Evolutionary conservation across 2,329 filamentous ascomycete genomes (phyloP).

Genomic region (Albophoma yamanashiensis): DNA sequence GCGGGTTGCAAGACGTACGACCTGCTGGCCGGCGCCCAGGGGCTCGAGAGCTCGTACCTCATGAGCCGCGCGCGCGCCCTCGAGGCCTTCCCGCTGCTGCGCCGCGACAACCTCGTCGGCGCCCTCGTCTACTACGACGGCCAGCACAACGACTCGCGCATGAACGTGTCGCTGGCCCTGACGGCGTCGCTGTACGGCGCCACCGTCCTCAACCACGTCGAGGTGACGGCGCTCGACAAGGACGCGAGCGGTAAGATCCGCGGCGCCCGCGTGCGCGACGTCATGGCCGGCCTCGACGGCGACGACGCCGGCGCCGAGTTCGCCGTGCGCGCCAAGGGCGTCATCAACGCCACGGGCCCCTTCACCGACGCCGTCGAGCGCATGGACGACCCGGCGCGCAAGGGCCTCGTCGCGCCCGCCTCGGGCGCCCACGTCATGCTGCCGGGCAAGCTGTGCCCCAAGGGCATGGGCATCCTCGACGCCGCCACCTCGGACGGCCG

Average conservation of each 20-base stretch:
- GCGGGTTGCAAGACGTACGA: constrained; percentile 68
- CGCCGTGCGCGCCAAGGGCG: constrained; percentile 64
- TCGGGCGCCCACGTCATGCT: constrained; percentile 78
- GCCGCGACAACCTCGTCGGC: constrained; percentile 61
- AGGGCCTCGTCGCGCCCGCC: constrained; percentile 68
- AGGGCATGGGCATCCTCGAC: constrained; percentile 74
- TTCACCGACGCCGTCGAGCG: constrained; percentile 73
- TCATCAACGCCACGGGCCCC: constrained; percentile 77
- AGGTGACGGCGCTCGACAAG: constrained; percentile 66
- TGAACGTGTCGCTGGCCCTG: constrained; percentile 76
- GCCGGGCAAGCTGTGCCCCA: constrained; percentile 67
- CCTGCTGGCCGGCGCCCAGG: constrained; percentile 68
- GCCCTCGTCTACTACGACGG: constrained; percentile 82
- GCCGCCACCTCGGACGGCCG: constrained; percentile 74
- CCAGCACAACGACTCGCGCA: constrained; percentile 77
- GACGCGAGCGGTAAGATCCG: constrained; percentile 57
- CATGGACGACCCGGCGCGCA: constrained; percentile 60
- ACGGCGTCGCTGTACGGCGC: constrained; percentile 72
- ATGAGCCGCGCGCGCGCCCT: constrained; percentile 67
- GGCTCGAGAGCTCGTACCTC: constrained; percentile 76
- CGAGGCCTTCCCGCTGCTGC: constrained; percentile 69
- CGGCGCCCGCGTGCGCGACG: constrained; percentile 45
- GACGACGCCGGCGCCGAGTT: constrained; percentile 47
- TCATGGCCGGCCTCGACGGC: constrained; percentile 51
- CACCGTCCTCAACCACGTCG: constrained; percentile 71